Conservation (phyloP, 2,329 filamentous ascomycete species). For the Onygena corvina region DNA sequence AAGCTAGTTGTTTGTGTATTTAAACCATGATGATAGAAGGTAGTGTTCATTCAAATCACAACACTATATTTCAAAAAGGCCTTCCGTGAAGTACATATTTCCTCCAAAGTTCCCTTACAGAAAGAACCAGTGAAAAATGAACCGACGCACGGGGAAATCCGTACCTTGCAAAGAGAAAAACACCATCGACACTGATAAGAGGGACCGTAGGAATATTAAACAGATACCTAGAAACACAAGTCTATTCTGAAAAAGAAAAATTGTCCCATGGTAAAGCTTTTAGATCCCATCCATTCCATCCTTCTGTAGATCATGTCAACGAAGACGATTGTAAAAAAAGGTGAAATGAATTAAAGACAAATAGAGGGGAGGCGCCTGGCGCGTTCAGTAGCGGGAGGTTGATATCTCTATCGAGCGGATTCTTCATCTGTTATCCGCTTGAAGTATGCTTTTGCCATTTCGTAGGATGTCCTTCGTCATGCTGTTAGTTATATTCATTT, state of each 20-base stretch:
- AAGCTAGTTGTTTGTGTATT: no score
- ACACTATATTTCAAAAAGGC: no score
- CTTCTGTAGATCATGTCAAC: slow-evolving; percentile 2
- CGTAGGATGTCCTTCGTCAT: slow-evolving; percentile 47
- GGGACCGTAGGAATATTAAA: not conserved
- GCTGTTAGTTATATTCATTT: not conserved
- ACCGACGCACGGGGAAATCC: not conserved
- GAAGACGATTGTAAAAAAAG: not conserved
- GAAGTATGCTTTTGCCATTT: slow-evolving; percentile 58
- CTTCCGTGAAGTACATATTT: slow-evolving; percentile 4
- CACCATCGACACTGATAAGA: slow-evolving; percentile 1
- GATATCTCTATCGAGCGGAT: not conserved
- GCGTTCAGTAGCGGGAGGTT: not conserved
- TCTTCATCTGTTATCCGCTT: slow-evolving; percentile 19
- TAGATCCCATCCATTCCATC: slow-evolving; percentile 5
- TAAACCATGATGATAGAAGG: not conserved
- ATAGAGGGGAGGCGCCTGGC: not conserved
- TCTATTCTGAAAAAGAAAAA: slow-evolving; percentile 5
- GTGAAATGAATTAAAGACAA: not conserved
- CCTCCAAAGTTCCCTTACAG: not conserved
- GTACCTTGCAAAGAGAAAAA: not conserved
- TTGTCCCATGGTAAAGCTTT: slow-evolving; percentile 3
- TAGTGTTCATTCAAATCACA: no score
- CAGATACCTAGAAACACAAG: slow-evolving; percentile 6
- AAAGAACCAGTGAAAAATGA: not conserved